Conservation (phyloP, 768 basidiomycete species). For the Amanita molliuscula region DNA sequence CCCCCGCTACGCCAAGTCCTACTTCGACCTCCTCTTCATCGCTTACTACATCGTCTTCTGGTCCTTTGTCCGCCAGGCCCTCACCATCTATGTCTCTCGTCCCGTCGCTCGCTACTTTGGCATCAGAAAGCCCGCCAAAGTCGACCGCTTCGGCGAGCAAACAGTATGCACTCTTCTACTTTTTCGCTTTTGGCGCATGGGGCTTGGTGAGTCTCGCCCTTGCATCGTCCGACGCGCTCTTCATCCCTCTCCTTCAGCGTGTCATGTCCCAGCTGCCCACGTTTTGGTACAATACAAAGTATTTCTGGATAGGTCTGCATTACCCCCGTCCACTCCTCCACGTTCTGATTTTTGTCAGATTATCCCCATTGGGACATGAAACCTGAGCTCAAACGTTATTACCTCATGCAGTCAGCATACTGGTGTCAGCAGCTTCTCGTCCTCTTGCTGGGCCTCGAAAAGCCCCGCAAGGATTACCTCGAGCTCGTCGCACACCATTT, state of each 20-base stretch:
- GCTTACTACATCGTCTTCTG: conserved; percentile 81
- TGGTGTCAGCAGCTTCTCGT: conserved; percentile 94
- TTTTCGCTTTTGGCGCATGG: conserved; percentile 54
- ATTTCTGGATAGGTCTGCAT: conserved; percentile 73
- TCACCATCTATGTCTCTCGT: conserved; percentile 53
- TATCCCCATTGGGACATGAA: conserved; percentile 90
- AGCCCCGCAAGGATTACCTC: conserved; percentile 83
- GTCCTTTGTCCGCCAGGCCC: conserved; percentile 74
- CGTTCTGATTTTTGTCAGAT: conserved; percentile 26
- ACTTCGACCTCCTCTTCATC: conserved; percentile 69
- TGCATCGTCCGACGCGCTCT: not conserved
- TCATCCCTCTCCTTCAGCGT: conserved; percentile 30
- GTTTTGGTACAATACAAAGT: conserved; percentile 75
- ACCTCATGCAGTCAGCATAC: conserved; percentile 87
- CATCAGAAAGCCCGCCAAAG: conserved; percentile 52
- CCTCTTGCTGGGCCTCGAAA: conserved; percentile 77
- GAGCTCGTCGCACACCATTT: conserved; percentile 88
- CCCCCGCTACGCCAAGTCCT: conserved; percentile 62
- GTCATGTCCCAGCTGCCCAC: conserved; percentile 79
- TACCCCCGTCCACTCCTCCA: not conserved
- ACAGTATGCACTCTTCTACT: conserved; percentile 83
- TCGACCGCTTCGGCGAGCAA: conserved; percentile 87
- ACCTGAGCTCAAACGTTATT: conserved; percentile 80
- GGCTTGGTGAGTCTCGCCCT: conserved; percentile 55
- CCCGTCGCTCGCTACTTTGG: conserved; percentile 67